Evolutionary conservation across 495 filamentous ascomycete genomes (phyloP), one percentile per base, ranked within the genome.

Genomic region (Choiromyces venosus): DNA sequence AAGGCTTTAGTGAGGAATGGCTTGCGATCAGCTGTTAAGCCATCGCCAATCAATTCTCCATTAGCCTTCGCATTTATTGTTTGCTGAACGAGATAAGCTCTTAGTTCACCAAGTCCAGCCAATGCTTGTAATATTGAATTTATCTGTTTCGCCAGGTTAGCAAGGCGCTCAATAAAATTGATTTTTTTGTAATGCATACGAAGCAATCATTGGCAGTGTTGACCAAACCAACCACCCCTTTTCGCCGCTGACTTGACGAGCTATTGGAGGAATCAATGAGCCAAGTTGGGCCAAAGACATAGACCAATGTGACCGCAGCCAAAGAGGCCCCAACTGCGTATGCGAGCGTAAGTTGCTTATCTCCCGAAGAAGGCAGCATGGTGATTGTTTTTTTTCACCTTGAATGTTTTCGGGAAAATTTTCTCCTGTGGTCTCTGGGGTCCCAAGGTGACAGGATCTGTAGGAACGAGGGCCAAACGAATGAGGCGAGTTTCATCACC

Each of bases 181-280:
- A 3, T 42, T n/a, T 44, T 44, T 68, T 68, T 9, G 67, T 40
- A 56, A 64, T 38, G n/a, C 79, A 56, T 81, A 81, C 79, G 85
- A 98, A 99, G 85, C 95, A 99, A 83, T 99, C 96, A 84, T 98
- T 98, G 72, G 94, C 96, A 5, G 93, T 88, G 79, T 99, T 99
- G 21, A 86, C 85, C 37, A 99, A 86, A 64, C 95, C 95, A 33
- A 99, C 94, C 65, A 93, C 91, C 73, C 91, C 91, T 81, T 93
- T 94, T 83, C 94, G 96, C 67, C 92, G 88, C 71, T 87, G 84
- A 70, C 82, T 88, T 52, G 86, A 85, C 37, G 88, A 86, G 70
- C 80, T 82, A 69, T 86, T 86, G 33, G 89, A 86, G 74, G 88
- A 87, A 83, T 99, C 94, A 79, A 98, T 88, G 78, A 96, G 92